These are phyloP conservation scores for Epichloe scottii DNA, from an alignment of 2,329 filamentous ascomycete genomes.

Conservation along the genomic window DNA sequence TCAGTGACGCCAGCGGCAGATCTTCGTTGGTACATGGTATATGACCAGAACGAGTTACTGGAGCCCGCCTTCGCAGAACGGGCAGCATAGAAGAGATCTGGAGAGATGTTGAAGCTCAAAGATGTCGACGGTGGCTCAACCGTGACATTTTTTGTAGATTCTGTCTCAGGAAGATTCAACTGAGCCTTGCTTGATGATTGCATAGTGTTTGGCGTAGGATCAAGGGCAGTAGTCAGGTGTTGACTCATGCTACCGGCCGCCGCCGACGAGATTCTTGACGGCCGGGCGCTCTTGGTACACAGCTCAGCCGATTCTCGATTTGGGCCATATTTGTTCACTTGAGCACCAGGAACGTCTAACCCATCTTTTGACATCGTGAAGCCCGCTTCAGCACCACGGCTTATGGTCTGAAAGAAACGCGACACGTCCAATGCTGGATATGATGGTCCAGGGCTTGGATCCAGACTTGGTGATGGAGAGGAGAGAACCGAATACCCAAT, in stretches of 20 bases:
- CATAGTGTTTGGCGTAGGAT: not conserved
- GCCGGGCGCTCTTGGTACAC: not conserved
- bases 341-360: not conserved
- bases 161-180: not conserved
- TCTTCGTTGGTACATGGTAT: conserved; percentile 51
- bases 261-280: not conserved
- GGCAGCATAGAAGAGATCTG: conserved; percentile 26
- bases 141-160: too few relatives aligned
- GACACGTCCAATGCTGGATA: conserved; percentile 16
- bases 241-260: not conserved
- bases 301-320: not conserved
- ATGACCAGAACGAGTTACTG: conserved; percentile 51
- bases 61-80: conserved; percentile 31
- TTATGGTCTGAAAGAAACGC: conserved; percentile 14
- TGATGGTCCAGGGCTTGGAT: conserved; percentile 5
- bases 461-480: conserved; percentile 8
- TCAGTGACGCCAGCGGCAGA: conserved; percentile 27
- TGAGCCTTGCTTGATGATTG: not conserved
- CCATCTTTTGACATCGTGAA: not conserved
- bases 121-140: conserved; percentile 15
- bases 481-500: conserved; percentile 18
- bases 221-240: not conserved
- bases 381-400: not conserved
- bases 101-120: conserved; percentile 18
- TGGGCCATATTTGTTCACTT: not conserved